Percentiles rank a stretch among this genome's conserved stretches.
These are phyloP conservation scores for Nannochloropsis salina DNA, from an alignment of 108 stramenopile genomes.

Conservation along the genomic window DNA sequence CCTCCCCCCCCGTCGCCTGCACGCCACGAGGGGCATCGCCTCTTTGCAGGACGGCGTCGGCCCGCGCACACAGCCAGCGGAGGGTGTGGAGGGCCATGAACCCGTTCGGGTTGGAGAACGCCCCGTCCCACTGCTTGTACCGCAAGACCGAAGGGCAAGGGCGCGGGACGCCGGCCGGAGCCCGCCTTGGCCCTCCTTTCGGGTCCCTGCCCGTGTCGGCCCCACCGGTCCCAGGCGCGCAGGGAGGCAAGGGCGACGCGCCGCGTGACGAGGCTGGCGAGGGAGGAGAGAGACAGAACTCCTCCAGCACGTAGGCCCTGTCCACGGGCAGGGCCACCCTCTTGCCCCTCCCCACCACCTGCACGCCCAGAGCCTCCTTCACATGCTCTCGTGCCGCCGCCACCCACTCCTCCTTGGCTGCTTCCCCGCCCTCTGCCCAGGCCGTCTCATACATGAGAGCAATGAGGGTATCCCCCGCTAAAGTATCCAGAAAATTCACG, in stretches of 20 bases:
- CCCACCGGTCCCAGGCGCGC: background rate
- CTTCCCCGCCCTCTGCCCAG: background rate
- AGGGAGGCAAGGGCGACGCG: background rate
- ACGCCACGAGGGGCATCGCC: background rate
- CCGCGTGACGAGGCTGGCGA: background rate
- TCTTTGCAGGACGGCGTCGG: background rate
- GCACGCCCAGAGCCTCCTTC: background rate
- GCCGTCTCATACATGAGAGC: background rate
- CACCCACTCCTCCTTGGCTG: background rate
- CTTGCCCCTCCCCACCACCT: constrained; percentile 1
- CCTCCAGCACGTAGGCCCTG: background rate
- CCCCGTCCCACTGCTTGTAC: constrained; percentile 32
- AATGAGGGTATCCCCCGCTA: background rate
- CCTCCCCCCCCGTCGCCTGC: background rate
- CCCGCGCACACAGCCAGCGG: constrained; percentile 23
- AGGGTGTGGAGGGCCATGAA: background rate
- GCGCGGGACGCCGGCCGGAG: background rate
- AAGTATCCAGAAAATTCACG: background rate
- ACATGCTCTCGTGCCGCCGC: background rate
- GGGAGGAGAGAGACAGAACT: background rate
- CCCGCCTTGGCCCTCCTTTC: background rate
- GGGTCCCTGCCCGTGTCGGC: background rate
- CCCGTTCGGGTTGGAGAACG: constrained; percentile 32
- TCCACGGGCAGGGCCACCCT: background rate
- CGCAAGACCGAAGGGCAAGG: background rate